Evolutionary conservation across 139 green algal species (phyloP), one percentile per base, ranked within the genome.

Genomic region (Chlorella ohadii): DNA sequence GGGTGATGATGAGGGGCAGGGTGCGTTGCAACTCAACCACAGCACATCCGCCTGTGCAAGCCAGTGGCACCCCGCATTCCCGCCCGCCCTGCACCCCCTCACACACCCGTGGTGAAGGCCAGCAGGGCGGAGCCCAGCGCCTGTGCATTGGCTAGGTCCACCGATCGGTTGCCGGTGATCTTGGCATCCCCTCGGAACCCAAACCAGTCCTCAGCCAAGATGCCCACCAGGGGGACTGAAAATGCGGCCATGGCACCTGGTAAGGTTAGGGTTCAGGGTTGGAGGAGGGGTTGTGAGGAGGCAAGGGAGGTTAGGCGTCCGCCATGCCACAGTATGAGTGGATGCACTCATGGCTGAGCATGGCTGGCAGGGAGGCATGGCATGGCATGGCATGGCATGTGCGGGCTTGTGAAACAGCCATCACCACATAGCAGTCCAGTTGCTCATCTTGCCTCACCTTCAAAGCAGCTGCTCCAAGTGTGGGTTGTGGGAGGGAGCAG

Each of bases 171-270:
- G 44, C 84, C 84, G 2, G 79, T 81, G 27, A 88, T 68, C 31
- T 41, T 75, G 64, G 39, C 63, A 19, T 79, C 79, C 25, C 91
- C 92, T 20, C 72, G 74, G 79, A 94, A 95, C 3, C 89, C 86
- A 85, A 94, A 95, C 76, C 86, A 74, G 39, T 59, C 41, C 85
- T 95, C 78, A 2, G 92, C 89, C 17, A 94, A 59, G 12, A 88
- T 67, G 23, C 92, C 92, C 57, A 95, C 92, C 33, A 95, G 72
- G 1, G 92, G 92, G 1, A 87, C 87, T 0, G 87, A 91, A 55
- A 87, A 87, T 0, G 93, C 88, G 1, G 84, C 83, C 47, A 91
- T 86, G 27, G 87, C 83, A 34, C 79, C 84, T 71, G 68, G 55
- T 38, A 20, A 41, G n/a, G n/a, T 11, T 11, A 19, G 64, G n/a